phyloP scores from a whole-genome alignment of 1,284 basidiomycete species.

The Apiotrichum mycotoxinovorans region DNA sequence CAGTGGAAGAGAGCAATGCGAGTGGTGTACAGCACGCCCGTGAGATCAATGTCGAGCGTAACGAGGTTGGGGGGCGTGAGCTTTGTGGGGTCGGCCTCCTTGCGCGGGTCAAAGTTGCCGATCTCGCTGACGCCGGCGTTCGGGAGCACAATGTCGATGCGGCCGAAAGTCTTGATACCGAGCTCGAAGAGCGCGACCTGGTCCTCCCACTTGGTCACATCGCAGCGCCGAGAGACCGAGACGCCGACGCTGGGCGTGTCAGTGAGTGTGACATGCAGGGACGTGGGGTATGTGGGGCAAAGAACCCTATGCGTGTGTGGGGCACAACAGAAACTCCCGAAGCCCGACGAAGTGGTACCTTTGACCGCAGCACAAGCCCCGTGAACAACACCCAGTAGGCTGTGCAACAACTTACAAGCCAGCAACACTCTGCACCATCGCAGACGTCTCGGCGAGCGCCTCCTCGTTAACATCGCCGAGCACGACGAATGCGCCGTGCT shows the following conservation, averaged over 20 bases:
- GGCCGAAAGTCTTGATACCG: constrained; percentile 10
- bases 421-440: constrained; percentile 25
- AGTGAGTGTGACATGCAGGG: background rate
- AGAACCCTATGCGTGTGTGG: too few species aligned
- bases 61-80: constrained; percentile 17
- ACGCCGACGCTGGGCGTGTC: background rate
- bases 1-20: constrained; percentile 21
- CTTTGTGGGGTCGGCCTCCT: constrained; percentile 1
- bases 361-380: background rate
- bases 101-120: constrained; percentile 13
- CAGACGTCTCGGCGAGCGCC: constrained; percentile 11
- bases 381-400: background rate
- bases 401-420: background rate
- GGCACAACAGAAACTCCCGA: background rate
- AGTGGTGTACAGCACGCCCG: constrained; percentile 18
- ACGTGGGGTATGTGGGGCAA: background rate
- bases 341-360: too few species aligned
- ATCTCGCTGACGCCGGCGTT: constrained; percentile 20
- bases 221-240: constrained; percentile 23
- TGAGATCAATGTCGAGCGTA: constrained; percentile 21
- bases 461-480: constrained; percentile 17
- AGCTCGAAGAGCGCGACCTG: constrained; percentile 19
- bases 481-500: constrained; percentile 17
- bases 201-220: constrained; percentile 21
- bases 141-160: constrained; percentile 21